phyloP scores from a whole-genome alignment of 331 rosid genomes.

The Pyracantha coccinea region DNA sequence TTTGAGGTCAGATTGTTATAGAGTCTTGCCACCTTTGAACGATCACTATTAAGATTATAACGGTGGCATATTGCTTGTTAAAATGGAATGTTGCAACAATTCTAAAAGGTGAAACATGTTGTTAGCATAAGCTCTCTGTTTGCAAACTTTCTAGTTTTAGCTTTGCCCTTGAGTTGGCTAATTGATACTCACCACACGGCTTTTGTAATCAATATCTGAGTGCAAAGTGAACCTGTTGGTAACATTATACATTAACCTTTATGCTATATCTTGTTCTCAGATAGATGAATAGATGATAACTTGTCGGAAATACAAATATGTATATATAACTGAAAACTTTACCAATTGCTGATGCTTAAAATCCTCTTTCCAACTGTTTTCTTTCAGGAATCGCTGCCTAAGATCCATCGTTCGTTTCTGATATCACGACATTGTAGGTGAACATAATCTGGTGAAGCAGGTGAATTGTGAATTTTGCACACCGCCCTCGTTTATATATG shows the following conservation, averaged over 20 bases:
- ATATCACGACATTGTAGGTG: conserved; percentile 55
- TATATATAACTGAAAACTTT: neutral
- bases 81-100: neutral
- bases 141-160: neutral
- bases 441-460: conserved; percentile 60
- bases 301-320: neutral
- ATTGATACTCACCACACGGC: neutral
- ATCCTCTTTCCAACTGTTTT: conserved; percentile 8
- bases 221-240: neutral
- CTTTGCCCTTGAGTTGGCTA: neutral
- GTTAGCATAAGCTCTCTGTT: neutral
- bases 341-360: conserved; percentile 20
- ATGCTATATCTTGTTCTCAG: neutral
- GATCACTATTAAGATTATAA: neutral
- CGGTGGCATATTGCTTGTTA: neutral
- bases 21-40: neutral
- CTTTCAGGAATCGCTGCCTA: conserved; percentile 70
- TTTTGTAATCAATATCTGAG: neutral
- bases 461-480: conserved; percentile 70
- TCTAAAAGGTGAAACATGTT: neutral
- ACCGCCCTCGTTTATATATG: conserved; percentile 53
- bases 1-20: conserved; percentile 1
- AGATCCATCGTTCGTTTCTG: conserved; percentile 38
- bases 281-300: neutral
- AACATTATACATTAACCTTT: neutral